Conservation (phyloP, 768 basidiomycete species). For the Thelephora ganbajun region DNA sequence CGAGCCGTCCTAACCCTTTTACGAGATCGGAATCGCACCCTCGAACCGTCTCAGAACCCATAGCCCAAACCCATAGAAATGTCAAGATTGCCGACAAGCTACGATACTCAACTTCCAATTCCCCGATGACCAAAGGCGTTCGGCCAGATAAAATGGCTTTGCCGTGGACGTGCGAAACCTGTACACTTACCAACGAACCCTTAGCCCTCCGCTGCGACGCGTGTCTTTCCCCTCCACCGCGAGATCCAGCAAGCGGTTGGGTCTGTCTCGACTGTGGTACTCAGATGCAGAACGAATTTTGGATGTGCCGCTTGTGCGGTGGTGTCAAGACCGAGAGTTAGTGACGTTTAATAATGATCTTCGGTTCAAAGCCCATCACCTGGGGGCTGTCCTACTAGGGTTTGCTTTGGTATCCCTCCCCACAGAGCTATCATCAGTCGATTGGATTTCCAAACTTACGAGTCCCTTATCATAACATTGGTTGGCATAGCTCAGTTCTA, state of each 20-base stretch:
- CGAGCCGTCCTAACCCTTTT: slow-evolving; percentile 11
- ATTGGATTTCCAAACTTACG: no score
- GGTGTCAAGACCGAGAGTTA: slow-evolving; percentile 34
- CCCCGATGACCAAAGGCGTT: slow-evolving; percentile 1
- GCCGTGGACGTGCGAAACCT: slow-evolving; percentile 26
- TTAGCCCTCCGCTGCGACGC: slow-evolving; percentile 43
- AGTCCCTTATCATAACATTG: no score
- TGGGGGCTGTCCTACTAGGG: no score
- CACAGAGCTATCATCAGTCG: no score
- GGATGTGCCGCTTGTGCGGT: slow-evolving; percentile 69
- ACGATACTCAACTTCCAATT: neutral
- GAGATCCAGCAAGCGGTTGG: slow-evolving; percentile 13
- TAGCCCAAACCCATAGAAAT: slow-evolving; percentile 1
- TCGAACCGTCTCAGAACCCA: slow-evolving; percentile 1
- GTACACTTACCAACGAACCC: slow-evolving; percentile 52
- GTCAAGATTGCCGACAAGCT: slow-evolving; percentile 2
- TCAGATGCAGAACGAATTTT: slow-evolving; percentile 49
- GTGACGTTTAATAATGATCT: neutral
- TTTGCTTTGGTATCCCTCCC: no score
- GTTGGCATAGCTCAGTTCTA: no score
- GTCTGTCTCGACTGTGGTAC: slow-evolving; percentile 53
- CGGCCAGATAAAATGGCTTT: slow-evolving; percentile 2
- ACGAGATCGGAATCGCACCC: slow-evolving; percentile 11
- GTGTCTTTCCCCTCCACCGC: slow-evolving; percentile 31
- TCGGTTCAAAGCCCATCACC: no score